Base-by-base conservation (phyloP, 148 eudicot genomes). In the Euryodendron excelsum region DNA sequence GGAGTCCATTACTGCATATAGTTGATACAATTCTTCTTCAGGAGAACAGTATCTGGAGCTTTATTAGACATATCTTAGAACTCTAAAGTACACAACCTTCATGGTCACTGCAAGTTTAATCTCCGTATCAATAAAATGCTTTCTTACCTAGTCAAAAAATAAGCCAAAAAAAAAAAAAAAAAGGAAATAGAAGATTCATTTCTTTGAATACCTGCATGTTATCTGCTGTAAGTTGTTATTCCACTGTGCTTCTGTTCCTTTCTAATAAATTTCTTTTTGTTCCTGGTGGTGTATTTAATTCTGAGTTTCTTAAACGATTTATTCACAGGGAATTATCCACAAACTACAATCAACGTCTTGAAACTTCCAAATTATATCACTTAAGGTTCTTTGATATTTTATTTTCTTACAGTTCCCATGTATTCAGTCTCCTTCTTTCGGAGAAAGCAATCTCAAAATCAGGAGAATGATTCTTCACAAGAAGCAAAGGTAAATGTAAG, bases 401-500 rank as follows among this genome's bases (percentile, higher is more conserved):
- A 6, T 37, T 45, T 79, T 27, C 37, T 41, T 15, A 33, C 77
- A 79, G 82, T 18, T 61, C 23, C 64, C 21, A 79, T 79, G 82
- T 73, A 79, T 73, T 79, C 82, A 10, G 8, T 79, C 50, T 25
- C 71, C 64, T 81, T 91, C 92, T 93, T 93, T 67, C 77, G 85
- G 75, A 84, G 89, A 83, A 90, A 79, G 84, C 33, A 86, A 68
- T 84, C 89, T 28, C 83, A 80, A 69, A 78, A 82, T 76, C 80
- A 74, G 30, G 90, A 84, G 73, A 81, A 60, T 58, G 87, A 88
- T 72, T 41, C 87, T 52, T 61, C 59, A 27, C 85, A 62, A 53
- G 88, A 91, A 30, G 81, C 86, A 20, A 92, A 91, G 97, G 97
- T 94, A 83, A 80, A 15, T 18, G 23, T 15, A 77, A 60, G 36